These are phyloP conservation scores for Pterulicium gracile DNA, from an alignment of 1,284 basidiomycete species.

Conservation along the genomic window DNA sequence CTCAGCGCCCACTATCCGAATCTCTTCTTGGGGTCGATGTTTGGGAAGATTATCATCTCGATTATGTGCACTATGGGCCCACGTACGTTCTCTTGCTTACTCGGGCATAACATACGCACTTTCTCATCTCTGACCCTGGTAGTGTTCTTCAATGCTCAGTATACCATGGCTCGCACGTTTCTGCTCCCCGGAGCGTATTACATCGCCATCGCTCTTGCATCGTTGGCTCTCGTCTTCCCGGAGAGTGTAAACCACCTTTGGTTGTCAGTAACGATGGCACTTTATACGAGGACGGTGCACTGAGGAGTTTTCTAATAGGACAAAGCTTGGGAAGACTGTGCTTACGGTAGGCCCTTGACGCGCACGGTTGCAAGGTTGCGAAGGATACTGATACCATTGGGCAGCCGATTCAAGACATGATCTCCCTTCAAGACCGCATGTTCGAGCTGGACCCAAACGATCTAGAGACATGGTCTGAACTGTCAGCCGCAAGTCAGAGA, in stretches of 20 bases:
- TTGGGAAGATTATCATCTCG: slow-evolving; percentile 48
- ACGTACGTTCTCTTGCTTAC: too few species aligned
- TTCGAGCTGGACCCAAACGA: background rate
- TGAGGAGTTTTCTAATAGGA: too few species aligned
- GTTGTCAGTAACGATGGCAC: background rate
- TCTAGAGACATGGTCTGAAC: background rate
- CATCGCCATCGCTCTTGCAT: background rate
- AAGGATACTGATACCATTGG: too few species aligned
- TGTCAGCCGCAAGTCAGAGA: background rate
- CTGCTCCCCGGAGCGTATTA: background rate
- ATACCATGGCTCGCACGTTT: background rate
- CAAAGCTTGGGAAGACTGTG: too few species aligned
- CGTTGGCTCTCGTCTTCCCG: background rate
- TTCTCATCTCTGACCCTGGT: background rate
- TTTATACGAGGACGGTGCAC: too few species aligned
- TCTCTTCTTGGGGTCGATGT: slow-evolving; percentile 44
- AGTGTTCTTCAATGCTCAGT: background rate
- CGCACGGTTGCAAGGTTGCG: too few species aligned
- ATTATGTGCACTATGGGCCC: slow-evolving; percentile 40
- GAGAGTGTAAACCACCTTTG: background rate
- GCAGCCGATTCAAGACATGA: too few species aligned
- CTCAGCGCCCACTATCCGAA: slow-evolving; percentile 54
- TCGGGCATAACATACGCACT: too few species aligned
- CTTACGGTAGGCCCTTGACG: too few species aligned
- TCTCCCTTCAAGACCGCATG: background rate